Evolutionary conservation across 352 stramenopile species (phyloP), one percentile per base, ranked within the genome.

Genomic region (Blastocystis sp.): DNA sequence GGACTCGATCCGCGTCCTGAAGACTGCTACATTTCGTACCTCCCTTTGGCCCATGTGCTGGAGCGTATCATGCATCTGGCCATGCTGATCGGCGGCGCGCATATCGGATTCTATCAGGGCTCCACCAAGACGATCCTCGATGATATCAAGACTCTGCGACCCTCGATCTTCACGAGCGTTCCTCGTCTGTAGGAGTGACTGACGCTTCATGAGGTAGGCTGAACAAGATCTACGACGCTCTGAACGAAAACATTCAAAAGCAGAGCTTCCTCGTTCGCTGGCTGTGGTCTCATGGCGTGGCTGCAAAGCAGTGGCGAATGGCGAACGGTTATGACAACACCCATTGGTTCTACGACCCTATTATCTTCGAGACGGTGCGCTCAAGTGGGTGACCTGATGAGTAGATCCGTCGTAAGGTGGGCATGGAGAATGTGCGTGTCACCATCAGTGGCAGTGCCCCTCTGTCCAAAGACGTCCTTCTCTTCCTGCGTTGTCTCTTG

Each of bases 41-140:
- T 99, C 63, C 96, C 96, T 20, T 91, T 98, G 26, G 94, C 96
- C 2, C 96, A 99, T 91, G 97, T 98, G 79, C 96, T 98, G 81
- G 96, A 99, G 93, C 93, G 96, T 9, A 92, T 94, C 11, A 93
- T 98, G 41, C 92, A 95, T 16, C 89, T 90, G n/a, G 92, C 93
- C 64, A 91, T 96, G n/a, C 92, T 98, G n/a, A 91, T 91, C 9
- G 81, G 90, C 9, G 96, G 96, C 3, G 94, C 92, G 9, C 93
- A 92, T 47, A 93, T 98, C 30, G 96, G 95, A 0, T 98, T 98
- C 91, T 89, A 66, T 30, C 78, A 89, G 78, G 78, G 78, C 39
- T 37, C 11, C 98, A 93, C 59, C 93, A 95, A 37, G 94, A 95
- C 7, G 93, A 98, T 98, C 8, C 91, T 98, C 63, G 95, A 98